Evolutionary conservation across 495 filamentous ascomycete species (phyloP).

Genomic region (Copromyces sp.): DNA sequence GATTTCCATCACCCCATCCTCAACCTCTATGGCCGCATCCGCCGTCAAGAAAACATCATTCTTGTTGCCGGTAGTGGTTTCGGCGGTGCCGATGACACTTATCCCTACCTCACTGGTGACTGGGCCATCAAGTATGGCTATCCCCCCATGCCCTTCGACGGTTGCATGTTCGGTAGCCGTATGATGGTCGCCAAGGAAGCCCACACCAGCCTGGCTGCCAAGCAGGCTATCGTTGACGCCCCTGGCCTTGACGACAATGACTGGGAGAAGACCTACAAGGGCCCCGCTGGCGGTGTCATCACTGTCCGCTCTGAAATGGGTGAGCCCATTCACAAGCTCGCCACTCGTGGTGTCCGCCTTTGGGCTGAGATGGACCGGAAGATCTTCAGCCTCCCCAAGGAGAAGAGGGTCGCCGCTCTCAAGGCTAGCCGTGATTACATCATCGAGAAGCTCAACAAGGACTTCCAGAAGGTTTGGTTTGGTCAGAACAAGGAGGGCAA

Average conservation of each 20-base stretch:
- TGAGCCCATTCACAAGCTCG: conserved; percentile 96
- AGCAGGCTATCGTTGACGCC: conserved; percentile 90
- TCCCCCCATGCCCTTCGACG: conserved; percentile 90
- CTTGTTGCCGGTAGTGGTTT: conserved; percentile 88
- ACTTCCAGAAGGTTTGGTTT: conserved; percentile 99
- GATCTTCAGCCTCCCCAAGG: conserved; percentile 93
- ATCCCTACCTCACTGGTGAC: conserved; percentile 79
- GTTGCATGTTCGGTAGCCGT: conserved; percentile 79
- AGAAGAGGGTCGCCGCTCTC: conserved; percentile 82
- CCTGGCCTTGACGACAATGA: conserved; percentile 75
- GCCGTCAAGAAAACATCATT: conserved; percentile 74
- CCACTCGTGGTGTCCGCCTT: conserved; percentile 85
- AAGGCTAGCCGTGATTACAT: conserved; percentile 90
- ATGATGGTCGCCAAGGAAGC: conserved; percentile 95
- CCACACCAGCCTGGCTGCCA: conserved; percentile 84
- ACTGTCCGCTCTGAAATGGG: conserved; percentile 99
- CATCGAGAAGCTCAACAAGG: conserved; percentile 94
- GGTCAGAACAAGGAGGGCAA: conserved; percentile 75
- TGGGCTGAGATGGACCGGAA: conserved; percentile 98
- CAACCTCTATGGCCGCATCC: conserved; percentile 80
- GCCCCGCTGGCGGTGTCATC: conserved; percentile 82
- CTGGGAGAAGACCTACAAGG: conserved; percentile 97
- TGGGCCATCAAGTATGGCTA: conserved; percentile 83
- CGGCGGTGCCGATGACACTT: conserved; percentile 82
- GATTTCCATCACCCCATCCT: conserved; percentile 91